Evolutionary conservation across 2,329 filamentous ascomycete genomes (phyloP).

Genomic region (Aspergillus latus): DNA sequence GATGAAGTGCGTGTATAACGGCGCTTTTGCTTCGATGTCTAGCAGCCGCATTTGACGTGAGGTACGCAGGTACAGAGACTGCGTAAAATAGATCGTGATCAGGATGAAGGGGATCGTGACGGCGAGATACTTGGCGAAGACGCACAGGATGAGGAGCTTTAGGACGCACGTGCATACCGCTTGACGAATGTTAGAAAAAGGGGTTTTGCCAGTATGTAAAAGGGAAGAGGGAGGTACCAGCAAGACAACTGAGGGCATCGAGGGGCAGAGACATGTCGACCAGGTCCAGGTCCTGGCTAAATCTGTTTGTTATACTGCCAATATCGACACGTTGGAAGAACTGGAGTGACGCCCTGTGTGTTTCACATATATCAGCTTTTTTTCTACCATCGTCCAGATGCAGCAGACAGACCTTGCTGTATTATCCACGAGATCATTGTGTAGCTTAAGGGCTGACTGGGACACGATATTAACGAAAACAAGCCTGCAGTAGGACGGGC

Average conservation of each 20-base stretch:
- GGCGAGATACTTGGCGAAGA: neutral
- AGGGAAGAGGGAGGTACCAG: neutral
- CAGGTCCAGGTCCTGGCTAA: slow-evolving; percentile 49
- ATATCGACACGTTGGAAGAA: slow-evolving; percentile 48
- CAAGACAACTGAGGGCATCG: neutral
- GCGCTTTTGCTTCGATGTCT: slow-evolving; percentile 9
- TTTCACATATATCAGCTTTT: no score
- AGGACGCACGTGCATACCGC: neutral
- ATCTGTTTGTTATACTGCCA: slow-evolving; percentile 47
- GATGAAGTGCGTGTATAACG: slow-evolving; percentile 4
- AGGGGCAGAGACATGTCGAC: slow-evolving; percentile 44
- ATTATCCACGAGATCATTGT: neutral
- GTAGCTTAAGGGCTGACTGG: neutral
- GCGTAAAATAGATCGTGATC: slow-evolving; percentile 11
- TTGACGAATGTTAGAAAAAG: neutral
- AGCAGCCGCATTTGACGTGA: slow-evolving; percentile 7
- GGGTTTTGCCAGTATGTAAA: no score
- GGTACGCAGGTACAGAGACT: slow-evolving; percentile 7
- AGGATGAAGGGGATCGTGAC: neutral
- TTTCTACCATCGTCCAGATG: no score
- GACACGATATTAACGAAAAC: neutral
- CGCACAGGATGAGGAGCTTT: neutral
- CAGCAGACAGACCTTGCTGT: neutral
- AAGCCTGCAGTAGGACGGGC: neutral
- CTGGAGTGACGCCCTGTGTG: slow-evolving; percentile 34